Conservation (phyloP, 345 rosid genomes). For the Sisymbrium altissimum region DNA sequence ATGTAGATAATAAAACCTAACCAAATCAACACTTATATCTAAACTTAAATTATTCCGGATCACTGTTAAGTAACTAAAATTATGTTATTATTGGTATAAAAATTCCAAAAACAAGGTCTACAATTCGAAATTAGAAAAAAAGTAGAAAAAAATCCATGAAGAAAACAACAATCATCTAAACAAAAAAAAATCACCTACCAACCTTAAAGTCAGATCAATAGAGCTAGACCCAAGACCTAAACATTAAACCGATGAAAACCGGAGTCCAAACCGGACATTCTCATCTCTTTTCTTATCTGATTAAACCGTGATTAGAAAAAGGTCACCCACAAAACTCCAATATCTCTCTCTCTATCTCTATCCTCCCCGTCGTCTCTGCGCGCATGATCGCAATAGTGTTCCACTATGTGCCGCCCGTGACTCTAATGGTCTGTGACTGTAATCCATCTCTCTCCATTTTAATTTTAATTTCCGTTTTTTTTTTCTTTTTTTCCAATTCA, state of each 20-base stretch:
- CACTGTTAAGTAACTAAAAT: neutral
- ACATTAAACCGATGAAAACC: constrained; percentile 14
- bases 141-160: neutral
- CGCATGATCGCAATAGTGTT: constrained; percentile 34
- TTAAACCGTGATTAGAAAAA: neutral
- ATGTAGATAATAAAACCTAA: neutral
- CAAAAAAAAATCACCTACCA: too few species aligned
- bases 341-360: constrained; percentile 3
- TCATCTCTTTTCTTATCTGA: neutral
- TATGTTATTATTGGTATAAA: neutral
- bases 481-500: neutral
- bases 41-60: neutral
- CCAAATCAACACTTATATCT: neutral
- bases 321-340: constrained; percentile 21
- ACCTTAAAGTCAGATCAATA: neutral
- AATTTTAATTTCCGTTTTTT: neutral
- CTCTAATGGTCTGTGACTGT: constrained; percentile 34
- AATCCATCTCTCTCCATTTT: constrained; percentile 9
- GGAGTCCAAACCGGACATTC: constrained; percentile 13
- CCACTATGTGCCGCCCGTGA: constrained; percentile 35
- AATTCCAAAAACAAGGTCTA: neutral
- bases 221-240: neutral
- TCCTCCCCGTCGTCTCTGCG: constrained; percentile 17
- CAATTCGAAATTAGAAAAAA: neutral
- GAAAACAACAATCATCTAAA: neutral